These are phyloP conservation scores for Fraxinus albicans DNA, from an alignment of 305 asterid genomes.

Conservation along the genomic window DNA sequence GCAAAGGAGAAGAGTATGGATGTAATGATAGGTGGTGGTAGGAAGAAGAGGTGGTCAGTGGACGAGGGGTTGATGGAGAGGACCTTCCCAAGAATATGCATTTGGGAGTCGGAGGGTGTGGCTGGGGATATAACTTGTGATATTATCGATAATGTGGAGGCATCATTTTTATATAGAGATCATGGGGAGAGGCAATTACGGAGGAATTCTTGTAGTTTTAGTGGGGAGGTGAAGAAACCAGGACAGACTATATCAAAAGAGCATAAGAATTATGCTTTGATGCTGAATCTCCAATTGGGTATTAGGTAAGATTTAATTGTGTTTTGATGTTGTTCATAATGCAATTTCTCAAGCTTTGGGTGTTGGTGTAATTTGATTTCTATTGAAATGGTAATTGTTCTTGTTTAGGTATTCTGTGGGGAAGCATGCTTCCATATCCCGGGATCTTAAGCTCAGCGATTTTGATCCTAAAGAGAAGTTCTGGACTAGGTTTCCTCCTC, in stretches of 20 bases:
- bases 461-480: constrained; percentile 93
- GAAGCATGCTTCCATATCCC: constrained; percentile 57
- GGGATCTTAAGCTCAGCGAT: constrained; percentile 62
- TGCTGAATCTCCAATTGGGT: constrained; percentile 96
- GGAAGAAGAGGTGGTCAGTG: constrained; percentile 53
- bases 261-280: constrained; percentile 86
- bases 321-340: neutral
- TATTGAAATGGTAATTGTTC: constrained; percentile 4
- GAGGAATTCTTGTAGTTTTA: constrained; percentile 68
- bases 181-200: constrained; percentile 63
- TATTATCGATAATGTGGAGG: constrained; percentile 77
- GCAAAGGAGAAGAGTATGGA: constrained; percentile 41
- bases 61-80: constrained; percentile 52
- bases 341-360: neutral
- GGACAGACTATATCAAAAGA: constrained; percentile 85
- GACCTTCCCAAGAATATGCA: constrained; percentile 78
- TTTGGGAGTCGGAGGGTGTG: constrained; percentile 96
- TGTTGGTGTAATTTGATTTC: neutral
- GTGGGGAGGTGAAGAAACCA: constrained; percentile 76
- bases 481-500: constrained; percentile 82
- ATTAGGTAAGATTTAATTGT: constrained; percentile 49
- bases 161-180: constrained; percentile 65
- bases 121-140: constrained; percentile 97
- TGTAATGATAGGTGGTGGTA: constrained; percentile 25
- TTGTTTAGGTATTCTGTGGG: constrained; percentile 73